These are phyloP conservation scores for Brettanomyces bruxellensis DNA, from an alignment of 805 yeast species.

Conservation along the genomic window DNA sequence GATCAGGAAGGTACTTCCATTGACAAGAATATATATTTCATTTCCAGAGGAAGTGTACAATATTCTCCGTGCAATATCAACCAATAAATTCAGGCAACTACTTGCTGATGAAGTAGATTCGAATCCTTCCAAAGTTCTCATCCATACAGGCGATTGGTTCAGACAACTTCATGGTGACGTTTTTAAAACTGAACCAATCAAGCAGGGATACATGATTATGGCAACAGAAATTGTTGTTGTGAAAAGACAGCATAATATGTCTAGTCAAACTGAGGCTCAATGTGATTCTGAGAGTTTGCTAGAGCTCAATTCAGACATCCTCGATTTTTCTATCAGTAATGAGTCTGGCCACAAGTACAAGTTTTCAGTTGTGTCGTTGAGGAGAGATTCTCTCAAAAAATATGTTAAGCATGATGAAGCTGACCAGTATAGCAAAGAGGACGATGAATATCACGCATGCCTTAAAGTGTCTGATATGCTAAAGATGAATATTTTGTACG, in stretches of 20 bases:
- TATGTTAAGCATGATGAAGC: constrained; percentile 11
- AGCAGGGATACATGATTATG: constrained; percentile 48
- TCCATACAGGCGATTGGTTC: constrained; percentile 35
- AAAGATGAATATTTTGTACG: constrained; percentile 55
- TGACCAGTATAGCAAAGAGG: constrained; percentile 27
- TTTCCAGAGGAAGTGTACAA: constrained; percentile 41
- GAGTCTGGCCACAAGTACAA: background rate
- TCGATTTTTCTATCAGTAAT: background rate
- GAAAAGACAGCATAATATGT: constrained; percentile 13
- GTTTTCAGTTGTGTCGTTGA: background rate
- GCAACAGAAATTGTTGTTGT: constrained; percentile 49
- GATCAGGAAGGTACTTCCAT: constrained; percentile 18
- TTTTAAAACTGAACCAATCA: constrained; percentile 60
- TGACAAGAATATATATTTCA: constrained; percentile 31
- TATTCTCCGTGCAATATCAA: constrained; percentile 28
- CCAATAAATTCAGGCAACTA: constrained; percentile 22
- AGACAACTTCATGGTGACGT: constrained; percentile 41
- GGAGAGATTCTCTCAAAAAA: constrained; percentile 6
- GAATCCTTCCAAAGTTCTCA: constrained; percentile 13
- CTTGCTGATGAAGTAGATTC: constrained; percentile 27
- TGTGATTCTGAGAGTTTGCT: background rate
- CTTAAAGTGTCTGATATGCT: constrained; percentile 43
- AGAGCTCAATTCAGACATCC: background rate
- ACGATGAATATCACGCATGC: constrained; percentile 36
- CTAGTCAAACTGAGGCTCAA: background rate